Conservation (phyloP, 169 alveolate genomes). For the Babesia ovis region DNA sequence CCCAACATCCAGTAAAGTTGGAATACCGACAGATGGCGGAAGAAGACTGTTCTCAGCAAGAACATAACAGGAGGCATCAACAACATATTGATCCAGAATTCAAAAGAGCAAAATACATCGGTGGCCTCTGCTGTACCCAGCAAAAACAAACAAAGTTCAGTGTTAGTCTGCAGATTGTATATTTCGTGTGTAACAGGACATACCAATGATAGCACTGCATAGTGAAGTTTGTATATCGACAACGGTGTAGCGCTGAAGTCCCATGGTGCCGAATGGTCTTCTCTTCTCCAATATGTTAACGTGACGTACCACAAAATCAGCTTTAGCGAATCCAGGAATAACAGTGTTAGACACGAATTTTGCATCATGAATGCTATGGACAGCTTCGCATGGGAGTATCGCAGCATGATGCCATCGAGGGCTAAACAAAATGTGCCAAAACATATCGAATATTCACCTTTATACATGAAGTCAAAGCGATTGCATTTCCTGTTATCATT, state of each 20-base stretch:
- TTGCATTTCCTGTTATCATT: background rate
- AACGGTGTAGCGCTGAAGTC: conserved; percentile 33
- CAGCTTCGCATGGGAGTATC: conserved; percentile 53
- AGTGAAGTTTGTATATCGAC: conserved; percentile 51
- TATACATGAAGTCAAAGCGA: background rate
- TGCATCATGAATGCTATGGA: conserved; percentile 63
- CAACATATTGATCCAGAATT: conserved; percentile 51
- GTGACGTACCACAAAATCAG: conserved; percentile 57
- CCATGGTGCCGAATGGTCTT: conserved; percentile 25
- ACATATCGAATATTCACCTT: background rate
- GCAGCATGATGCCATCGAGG: conserved; percentile 11
- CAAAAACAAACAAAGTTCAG: conserved; percentile 58
- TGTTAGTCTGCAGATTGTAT: conserved; percentile 26
- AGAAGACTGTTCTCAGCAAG: conserved; percentile 33
- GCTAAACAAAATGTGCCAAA: conserved; percentile 3
- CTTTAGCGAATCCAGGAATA: conserved; percentile 57
- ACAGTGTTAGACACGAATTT: conserved; percentile 53
- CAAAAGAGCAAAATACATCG: conserved; percentile 42
- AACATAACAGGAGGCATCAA: conserved; percentile 49
- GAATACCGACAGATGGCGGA: conserved; percentile 21
- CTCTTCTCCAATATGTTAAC: conserved; percentile 57
- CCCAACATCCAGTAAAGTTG: conserved; percentile 64
- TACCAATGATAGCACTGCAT: conserved; percentile 48
- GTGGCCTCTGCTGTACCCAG: conserved; percentile 49
- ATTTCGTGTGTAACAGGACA: background rate